Evolutionary conservation across 306 rosid genomes (phyloP), one percentile per base, ranked within the genome.

Genomic region (Abrus pulchellus): DNA sequence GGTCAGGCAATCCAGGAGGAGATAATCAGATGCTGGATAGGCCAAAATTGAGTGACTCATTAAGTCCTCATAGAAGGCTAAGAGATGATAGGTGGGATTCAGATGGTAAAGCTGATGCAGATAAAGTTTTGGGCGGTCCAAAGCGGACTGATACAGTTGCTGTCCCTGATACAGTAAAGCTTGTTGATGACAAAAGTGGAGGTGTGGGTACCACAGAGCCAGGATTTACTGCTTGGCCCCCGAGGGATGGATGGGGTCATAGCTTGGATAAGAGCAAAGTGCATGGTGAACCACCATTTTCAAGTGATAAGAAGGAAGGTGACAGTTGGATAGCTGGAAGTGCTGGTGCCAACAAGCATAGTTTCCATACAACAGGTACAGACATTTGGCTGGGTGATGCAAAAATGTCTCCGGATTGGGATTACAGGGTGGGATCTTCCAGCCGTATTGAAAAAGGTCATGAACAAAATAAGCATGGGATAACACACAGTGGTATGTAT

Each of bases 321-420:
- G 77, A 82, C 64, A 67, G 14, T 69, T 83, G 88, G 87, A 86
- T 86, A 83, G 74, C 82, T 57, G 96, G 87, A 78, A 86, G 72
- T 75, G 68, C 83, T 62, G 89, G 80, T 74, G 74, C 83, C 68
- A 72, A 80, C 72, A 34, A 55, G 50, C 87, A 57, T 14, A 75
- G 57, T 43, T 64, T 91, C 71, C 92, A 88, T 74, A 53, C 89
- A 47, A 80, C 83, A 80, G 92, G 80, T 78, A 56, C 79, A 73
- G 94, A 87, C 67, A 89, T 88, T 75, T 93, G 99, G 99, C 77
- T 81, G 53, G 98, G 88, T 80, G 92, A 90, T 86, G 88, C 83
- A 80, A 86, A 92, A 85, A 93, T 93, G 94, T 94, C 97, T 61
- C 98, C 97, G 56, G 97, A 92, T 86, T 94, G 98, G 98, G 85